Evolutionary conservation across 2,329 filamentous ascomycete genomes (phyloP).

Genomic region (Xylaria polymorpha): DNA sequence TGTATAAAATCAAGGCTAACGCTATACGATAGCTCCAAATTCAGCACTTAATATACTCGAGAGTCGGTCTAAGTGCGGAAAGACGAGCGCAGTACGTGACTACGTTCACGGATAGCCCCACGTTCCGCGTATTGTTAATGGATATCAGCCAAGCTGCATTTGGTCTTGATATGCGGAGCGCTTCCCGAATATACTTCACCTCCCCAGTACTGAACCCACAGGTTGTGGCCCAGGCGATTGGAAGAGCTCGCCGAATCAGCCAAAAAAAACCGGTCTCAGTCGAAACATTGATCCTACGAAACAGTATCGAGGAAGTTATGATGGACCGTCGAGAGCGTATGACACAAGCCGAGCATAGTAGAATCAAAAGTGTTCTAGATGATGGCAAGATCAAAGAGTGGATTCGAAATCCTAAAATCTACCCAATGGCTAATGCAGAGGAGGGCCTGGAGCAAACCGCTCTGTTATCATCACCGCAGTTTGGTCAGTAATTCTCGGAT

Average conservation of each 20-base stretch:
- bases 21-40: slow-evolving; percentile 61
- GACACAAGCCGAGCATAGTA: slow-evolving; percentile 73
- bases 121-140: slow-evolving; percentile 84
- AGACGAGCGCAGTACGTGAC: slow-evolving; percentile 80
- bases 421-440: slow-evolving; percentile 47
- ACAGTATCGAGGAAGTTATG: slow-evolving; percentile 88
- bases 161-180: slow-evolving; percentile 84
- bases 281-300: slow-evolving; percentile 83
- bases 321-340: slow-evolving; percentile 78
- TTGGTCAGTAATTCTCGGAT: slow-evolving; percentile 18
- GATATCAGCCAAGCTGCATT: slow-evolving; percentile 90
- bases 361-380: slow-evolving; percentile 67
- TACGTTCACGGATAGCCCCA: slow-evolving; percentile 76
- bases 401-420: slow-evolving; percentile 65
- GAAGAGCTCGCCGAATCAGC: slow-evolving; percentile 87
- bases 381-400: slow-evolving; percentile 68
- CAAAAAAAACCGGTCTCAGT: slow-evolving; percentile 83
- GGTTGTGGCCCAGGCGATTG: slow-evolving; percentile 90
- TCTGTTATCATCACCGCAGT: slow-evolving; percentile 57
- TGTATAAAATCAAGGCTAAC: slow-evolving; percentile 7
- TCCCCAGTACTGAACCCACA: slow-evolving; percentile 88
- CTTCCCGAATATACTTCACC: slow-evolving; percentile 88
- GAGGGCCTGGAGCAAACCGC: slow-evolving; percentile 62
- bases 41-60: slow-evolving; percentile 74
- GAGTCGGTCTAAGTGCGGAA: slow-evolving; percentile 65